These are phyloP conservation scores for Naematelia encephala DNA, from an alignment of 768 basidiomycete species.

Conservation along the genomic window DNA sequence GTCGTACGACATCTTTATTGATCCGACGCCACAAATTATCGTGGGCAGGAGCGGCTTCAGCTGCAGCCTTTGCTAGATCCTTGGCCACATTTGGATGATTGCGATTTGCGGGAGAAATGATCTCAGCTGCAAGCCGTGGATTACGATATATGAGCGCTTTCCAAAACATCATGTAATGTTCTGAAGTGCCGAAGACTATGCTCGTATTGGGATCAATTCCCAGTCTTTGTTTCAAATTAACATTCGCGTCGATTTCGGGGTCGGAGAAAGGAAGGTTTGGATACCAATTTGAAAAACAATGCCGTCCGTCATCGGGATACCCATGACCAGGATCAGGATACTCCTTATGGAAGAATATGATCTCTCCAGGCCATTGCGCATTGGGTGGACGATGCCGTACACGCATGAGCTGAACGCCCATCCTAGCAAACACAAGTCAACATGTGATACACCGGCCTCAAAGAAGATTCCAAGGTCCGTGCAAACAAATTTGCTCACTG, in stretches of 20 bases:
- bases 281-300: background rate
- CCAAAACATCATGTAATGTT: background rate
- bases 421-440: background rate
- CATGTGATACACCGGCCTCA: too few relatives aligned
- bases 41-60: background rate
- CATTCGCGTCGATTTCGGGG: background rate
- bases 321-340: background rate
- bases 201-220: background rate
- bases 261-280: background rate
- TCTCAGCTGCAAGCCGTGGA: background rate
- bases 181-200: background rate
- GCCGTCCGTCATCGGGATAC: background rate
- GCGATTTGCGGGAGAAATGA: background rate
- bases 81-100: background rate
- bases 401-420: background rate
- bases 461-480: too few relatives aligned
- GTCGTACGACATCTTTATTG: background rate
- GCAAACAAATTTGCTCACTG: background rate
- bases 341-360: background rate
- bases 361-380: background rate
- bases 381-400: background rate
- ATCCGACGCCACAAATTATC: background rate
- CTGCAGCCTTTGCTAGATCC: background rate
- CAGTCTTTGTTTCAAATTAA: background rate
- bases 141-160: background rate